Evolutionary conservation across 768 basidiomycete genomes (phyloP).

Genomic region (Tylopilus sp.): DNA sequence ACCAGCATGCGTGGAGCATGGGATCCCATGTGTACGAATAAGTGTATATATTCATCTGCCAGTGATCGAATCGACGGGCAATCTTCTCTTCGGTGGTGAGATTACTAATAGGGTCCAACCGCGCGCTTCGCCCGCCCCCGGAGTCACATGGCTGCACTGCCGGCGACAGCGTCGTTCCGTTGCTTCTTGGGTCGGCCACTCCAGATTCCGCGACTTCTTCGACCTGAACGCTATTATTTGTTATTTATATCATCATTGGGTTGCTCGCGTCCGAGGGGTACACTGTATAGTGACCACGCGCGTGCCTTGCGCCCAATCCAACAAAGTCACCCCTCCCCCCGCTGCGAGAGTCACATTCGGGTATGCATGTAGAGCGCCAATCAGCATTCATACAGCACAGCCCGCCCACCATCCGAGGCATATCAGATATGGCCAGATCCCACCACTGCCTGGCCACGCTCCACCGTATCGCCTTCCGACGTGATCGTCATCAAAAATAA

Average conservation of each 20-base stretch:
- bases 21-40: too few species aligned
- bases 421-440: background rate
- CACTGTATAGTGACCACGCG: background rate
- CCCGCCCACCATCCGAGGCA: background rate
- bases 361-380: background rate
- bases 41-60: too few species aligned
- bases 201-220: background rate
- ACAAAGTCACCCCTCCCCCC: background rate
- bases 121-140: background rate
- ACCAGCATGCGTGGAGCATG: too few species aligned
- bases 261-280: too few species aligned
- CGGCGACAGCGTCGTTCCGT: background rate
- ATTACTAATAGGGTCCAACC: background rate
- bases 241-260: background rate
- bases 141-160: background rate
- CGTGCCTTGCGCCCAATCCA: background rate
- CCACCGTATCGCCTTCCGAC: slow-evolving; percentile 11
- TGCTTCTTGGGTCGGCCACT: background rate
- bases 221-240: background rate
- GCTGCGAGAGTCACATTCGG: background rate
- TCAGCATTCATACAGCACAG: background rate
- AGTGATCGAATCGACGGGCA: too few species aligned
- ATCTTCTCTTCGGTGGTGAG: background rate
- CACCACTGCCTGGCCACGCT: background rate
- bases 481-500: background rate